These are phyloP conservation scores for Ambrosiella xylebori DNA, from an alignment of 2,329 filamentous ascomycete genomes.

Conservation along the genomic window DNA sequence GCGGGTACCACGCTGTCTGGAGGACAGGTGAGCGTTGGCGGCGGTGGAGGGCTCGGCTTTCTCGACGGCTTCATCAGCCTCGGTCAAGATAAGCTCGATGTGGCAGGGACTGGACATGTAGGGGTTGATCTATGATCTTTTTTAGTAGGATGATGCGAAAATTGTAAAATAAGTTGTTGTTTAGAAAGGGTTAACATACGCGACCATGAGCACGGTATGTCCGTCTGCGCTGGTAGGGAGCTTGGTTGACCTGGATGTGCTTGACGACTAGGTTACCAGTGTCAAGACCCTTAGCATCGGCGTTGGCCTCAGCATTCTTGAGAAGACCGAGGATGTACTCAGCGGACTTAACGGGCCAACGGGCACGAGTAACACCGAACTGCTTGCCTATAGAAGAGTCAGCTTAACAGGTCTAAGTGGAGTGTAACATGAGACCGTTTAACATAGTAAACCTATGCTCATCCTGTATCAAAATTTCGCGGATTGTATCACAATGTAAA, in stretches of 20 bases:
- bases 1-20: conserved; percentile 74
- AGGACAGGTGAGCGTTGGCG: conserved; percentile 51
- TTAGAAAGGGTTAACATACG: conserved; percentile 46
- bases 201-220: conserved; percentile 99
- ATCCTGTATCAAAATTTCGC: not conserved
- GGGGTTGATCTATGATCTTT: conserved; percentile 69
- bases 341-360: conserved; percentile 98
- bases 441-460: not conserved
- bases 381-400: conserved; percentile 58
- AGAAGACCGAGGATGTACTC: conserved; percentile 95
- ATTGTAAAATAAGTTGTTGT: not conserved
- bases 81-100: conserved; percentile 98
- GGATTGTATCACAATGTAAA: too few species aligned
- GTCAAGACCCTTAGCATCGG: conserved; percentile 92
- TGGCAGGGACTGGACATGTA: conserved; percentile 99
- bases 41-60: conserved; percentile 75
- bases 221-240: conserved; percentile 95
- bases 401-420: not conserved
- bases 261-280: conserved; percentile 95
- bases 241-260: conserved; percentile 99
- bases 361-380: conserved; percentile 93
- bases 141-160: not conserved
- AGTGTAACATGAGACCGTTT: not conserved
- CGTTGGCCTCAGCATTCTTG: conserved; percentile 94
- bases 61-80: conserved; percentile 88